These are phyloP conservation scores for Polyporus tsugae DNA, from an alignment of 1,284 basidiomycete genomes.

Conservation along the genomic window DNA sequence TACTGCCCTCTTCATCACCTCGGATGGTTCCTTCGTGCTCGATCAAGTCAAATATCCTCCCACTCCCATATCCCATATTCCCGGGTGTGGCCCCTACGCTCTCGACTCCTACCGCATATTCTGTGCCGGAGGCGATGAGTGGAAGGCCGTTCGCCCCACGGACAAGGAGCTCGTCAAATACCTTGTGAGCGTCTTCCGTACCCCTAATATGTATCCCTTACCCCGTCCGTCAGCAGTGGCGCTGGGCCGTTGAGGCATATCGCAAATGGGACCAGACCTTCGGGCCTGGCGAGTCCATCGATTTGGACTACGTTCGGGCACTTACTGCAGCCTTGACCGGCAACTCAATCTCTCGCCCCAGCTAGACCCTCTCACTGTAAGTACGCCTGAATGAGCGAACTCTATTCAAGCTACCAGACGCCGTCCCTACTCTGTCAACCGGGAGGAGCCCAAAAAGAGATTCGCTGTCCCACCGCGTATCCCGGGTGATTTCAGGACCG, in stretches of 20 bases:
- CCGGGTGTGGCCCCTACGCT: slow-evolving; percentile 68
- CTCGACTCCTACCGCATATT: slow-evolving; percentile 76
- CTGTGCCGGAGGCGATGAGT: slow-evolving; percentile 54
- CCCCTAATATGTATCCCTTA: not conserved
- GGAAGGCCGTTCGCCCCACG: slow-evolving; percentile 62
- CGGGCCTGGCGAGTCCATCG: slow-evolving; percentile 47
- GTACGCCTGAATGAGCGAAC: no score
- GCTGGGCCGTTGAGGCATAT: slow-evolving; percentile 61
- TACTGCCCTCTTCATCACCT: not conserved
- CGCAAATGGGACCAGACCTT: slow-evolving; percentile 55
- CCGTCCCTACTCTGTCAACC: not conserved
- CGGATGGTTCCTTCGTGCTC: not conserved
- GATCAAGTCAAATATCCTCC: slow-evolving; percentile 45
- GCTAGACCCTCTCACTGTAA: not conserved
- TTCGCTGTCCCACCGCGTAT: not conserved
- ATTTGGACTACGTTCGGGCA: slow-evolving; percentile 30
- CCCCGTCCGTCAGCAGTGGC: slow-evolving; percentile 57
- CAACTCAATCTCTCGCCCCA: slow-evolving; percentile 5
- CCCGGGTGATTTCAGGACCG: slow-evolving; percentile 25
- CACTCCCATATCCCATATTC: slow-evolving; percentile 60
- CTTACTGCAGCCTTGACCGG: slow-evolving; percentile 12
- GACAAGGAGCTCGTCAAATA: slow-evolving; percentile 72
- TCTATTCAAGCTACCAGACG: no score
- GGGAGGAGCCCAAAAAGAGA: not conserved
- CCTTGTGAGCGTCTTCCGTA: slow-evolving; percentile 50